Conservation (phyloP, 495 filamentous ascomycete species). For the Paragyromitra xinjiangensis region DNA sequence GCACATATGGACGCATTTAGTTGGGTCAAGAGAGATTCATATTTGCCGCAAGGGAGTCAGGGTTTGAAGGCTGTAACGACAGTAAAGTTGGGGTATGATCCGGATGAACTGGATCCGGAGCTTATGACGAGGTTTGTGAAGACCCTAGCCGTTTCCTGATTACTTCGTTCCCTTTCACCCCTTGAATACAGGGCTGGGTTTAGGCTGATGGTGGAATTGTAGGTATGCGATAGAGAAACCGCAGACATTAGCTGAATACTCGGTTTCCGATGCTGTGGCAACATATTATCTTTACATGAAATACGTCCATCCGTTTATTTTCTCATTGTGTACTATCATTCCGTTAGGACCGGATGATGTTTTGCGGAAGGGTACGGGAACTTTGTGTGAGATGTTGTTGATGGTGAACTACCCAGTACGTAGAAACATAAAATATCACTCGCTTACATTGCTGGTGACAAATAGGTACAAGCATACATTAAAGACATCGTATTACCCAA, state of each 20-base stretch:
- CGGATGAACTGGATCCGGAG: constrained; percentile 96
- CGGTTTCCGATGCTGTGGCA: constrained; percentile 97
- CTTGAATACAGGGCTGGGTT: not conserved
- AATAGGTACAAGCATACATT: constrained; percentile 81
- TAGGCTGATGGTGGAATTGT: constrained; percentile 26
- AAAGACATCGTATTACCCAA: constrained; percentile 93
- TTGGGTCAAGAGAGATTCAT: constrained; percentile 99
- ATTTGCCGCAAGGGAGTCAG: constrained; percentile 95
- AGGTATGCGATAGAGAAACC: constrained; percentile 86
- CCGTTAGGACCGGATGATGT: constrained; percentile 92
- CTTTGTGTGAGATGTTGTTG: constrained; percentile 96
- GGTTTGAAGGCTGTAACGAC: constrained; percentile 98
- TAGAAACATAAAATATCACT: constrained; percentile 45
- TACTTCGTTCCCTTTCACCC: not conserved
- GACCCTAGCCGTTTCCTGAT: not conserved
- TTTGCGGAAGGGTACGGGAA: constrained; percentile 93
- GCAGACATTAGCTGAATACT: constrained; percentile 95
- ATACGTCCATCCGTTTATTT: constrained; percentile 99
- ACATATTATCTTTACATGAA: constrained; percentile 99
- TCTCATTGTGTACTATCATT: constrained; percentile 96
- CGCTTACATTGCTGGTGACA: constrained; percentile 21
- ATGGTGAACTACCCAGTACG: constrained; percentile 67
- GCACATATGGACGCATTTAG: constrained; percentile 99
- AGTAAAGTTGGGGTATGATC: constrained; percentile 97
- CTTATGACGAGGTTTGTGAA: constrained; percentile 80